Evolutionary conservation across 2,329 filamentous ascomycete species (phyloP).

Genomic region (Cryphonectria naterciae): DNA sequence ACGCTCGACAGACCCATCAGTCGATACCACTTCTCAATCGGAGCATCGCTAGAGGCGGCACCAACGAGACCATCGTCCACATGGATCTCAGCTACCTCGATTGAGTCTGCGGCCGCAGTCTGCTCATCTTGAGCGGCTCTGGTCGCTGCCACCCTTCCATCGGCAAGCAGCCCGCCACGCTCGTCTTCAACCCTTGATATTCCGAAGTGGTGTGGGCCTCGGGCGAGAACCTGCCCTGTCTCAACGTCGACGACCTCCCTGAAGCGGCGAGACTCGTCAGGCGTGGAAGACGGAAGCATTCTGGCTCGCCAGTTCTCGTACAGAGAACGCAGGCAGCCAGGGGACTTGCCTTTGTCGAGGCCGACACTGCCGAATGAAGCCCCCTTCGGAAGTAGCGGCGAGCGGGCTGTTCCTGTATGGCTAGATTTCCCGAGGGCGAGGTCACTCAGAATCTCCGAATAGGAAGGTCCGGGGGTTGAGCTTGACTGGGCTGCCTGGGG

Average conservation of each 20-base stretch:
- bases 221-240: constrained; percentile 7
- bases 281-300: neutral
- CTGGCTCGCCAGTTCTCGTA: neutral
- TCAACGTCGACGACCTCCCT: neutral
- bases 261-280: neutral
- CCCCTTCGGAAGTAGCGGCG: neutral
- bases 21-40: constrained; percentile 9
- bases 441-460: neutral
- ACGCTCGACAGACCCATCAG: neutral
- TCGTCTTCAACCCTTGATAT: neutral
- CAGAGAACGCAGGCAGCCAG: neutral
- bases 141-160: neutral
- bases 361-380: neutral
- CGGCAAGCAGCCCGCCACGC: neutral
- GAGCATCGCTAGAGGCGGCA: neutral
- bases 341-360: neutral
- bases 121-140: neutral
- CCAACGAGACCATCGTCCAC: constrained; percentile 4
- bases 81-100: neutral
- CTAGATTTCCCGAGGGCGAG: neutral
- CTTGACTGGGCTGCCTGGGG: neutral
- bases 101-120: neutral
- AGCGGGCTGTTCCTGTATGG: neutral
- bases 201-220: neutral
- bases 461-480: neutral